Percentiles rank a stretch among this genome's conserved stretches.
Conservation (phyloP, 2,329 filamentous ascomycete species). For the Beauveria asiatica region DNA sequence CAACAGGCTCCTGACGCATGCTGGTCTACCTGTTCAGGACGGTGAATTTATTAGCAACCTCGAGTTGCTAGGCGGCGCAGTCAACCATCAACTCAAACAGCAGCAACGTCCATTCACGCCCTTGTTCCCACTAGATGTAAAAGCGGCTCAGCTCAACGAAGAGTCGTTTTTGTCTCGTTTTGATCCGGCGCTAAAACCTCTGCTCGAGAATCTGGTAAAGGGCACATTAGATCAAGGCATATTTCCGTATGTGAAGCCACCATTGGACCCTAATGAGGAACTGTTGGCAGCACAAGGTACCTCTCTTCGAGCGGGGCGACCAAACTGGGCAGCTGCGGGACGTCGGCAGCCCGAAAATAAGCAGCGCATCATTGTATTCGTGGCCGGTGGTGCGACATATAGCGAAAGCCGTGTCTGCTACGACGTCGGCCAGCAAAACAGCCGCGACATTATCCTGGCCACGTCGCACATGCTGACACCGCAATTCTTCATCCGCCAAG, state of each 20-base stretch:
- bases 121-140: conserved; percentile 62
- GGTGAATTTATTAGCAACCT: conserved; percentile 68
- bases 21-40: conserved; percentile 66
- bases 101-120: conserved; percentile 54
- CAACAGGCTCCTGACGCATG: conserved; percentile 74
- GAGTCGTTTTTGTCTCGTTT: conserved; percentile 84
- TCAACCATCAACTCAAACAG: conserved; percentile 66
- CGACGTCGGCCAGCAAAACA: conserved; percentile 63
- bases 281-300: conserved; percentile 50
- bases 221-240: conserved; percentile 56
- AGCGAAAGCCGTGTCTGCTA: conserved; percentile 86
- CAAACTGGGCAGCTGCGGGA: conserved; percentile 86
- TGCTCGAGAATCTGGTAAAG: conserved; percentile 66
- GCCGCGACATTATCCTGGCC: conserved; percentile 76
- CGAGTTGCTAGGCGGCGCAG: conserved; percentile 69
- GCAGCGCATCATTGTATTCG: conserved; percentile 86
- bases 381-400: conserved; percentile 92
- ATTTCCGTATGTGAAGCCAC: conserved; percentile 68
- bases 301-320: conserved; percentile 83
- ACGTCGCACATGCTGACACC: conserved; percentile 92
- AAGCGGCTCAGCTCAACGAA: conserved; percentile 49
- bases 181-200: conserved; percentile 69
- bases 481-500: conserved; percentile 69
- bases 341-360: conserved; percentile 66
- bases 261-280: conserved; percentile 54